phyloP scores from a whole-genome alignment of 495 filamentous ascomycete species.

The Staphylotrichum longicolle region DNA sequence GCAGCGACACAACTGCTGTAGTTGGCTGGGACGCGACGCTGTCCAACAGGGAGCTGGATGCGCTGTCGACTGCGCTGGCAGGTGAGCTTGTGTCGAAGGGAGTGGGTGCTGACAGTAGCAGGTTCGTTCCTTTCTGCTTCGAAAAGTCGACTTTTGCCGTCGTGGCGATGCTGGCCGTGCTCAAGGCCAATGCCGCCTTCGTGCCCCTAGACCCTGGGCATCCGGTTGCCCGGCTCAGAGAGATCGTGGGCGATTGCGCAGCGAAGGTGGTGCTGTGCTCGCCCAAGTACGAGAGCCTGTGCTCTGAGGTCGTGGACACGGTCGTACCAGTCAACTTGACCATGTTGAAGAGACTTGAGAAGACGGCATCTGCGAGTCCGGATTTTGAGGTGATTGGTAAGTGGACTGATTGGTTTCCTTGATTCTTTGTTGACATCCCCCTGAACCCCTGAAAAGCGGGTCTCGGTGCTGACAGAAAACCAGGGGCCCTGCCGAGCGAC shows the following conservation, averaged over 20 bases:
- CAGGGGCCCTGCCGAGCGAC: constrained; percentile 19
- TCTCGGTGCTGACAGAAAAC: background rate
- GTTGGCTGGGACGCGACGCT: constrained; percentile 27
- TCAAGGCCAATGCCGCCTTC: constrained; percentile 46
- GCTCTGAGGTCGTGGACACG: constrained; percentile 17
- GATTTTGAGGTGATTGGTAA: background rate
- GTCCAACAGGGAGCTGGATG: constrained; percentile 25
- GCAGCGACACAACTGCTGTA: constrained; percentile 8
- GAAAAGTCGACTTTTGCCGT: constrained; percentile 49
- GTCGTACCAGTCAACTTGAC: constrained; percentile 19
- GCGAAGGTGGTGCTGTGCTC: constrained; percentile 36
- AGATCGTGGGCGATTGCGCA: constrained; percentile 28
- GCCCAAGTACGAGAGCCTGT: constrained; percentile 16
- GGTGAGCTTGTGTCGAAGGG: constrained; percentile 22
- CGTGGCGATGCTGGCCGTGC: constrained; percentile 47
- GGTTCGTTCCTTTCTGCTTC: constrained; percentile 45
- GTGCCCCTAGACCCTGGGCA: constrained; percentile 59
- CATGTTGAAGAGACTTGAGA: constrained; percentile 12
- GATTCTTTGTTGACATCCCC: constrained; percentile 8
- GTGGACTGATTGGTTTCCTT: constrained; percentile 2
- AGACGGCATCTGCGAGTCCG: background rate
- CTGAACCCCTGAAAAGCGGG: background rate
- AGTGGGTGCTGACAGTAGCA: constrained; percentile 32
- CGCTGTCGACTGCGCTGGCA: constrained; percentile 36
- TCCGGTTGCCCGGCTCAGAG: constrained; percentile 45